A percentile compares a stretch with the other conserved stretches of the same genome.
Evolutionary conservation across 2,329 filamentous ascomycete species (phyloP).

Genomic region (Alternaria longipes): DNA sequence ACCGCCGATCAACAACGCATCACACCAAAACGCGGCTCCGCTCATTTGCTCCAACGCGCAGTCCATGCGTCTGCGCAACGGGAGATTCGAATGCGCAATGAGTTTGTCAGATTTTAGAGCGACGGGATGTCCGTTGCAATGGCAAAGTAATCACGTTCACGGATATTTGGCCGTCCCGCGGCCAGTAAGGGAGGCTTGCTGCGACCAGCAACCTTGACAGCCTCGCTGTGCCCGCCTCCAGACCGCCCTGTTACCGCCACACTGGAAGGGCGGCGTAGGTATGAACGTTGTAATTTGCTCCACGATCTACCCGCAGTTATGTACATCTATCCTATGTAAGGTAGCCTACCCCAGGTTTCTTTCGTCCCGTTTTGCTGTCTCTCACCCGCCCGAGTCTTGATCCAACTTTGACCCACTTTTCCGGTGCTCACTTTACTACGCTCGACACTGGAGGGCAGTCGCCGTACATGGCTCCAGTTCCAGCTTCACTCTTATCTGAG

Average conservation of each 20-base stretch:
- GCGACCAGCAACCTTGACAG: slow-evolving; percentile 26
- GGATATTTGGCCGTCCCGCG: neutral
- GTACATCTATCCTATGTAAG: slow-evolving; percentile 13
- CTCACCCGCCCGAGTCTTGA: neutral
- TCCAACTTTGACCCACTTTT: neutral
- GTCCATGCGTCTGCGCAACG: slow-evolving; percentile 11
- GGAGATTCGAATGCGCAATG: neutral
- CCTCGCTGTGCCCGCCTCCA: slow-evolving; percentile 25
- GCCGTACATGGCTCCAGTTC: slow-evolving; percentile 11
- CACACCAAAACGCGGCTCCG: slow-evolving; percentile 8
- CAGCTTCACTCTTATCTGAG: neutral
- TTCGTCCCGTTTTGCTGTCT: slow-evolving; percentile 2
- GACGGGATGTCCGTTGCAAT: slow-evolving; percentile 6
- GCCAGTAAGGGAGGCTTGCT: slow-evolving; percentile 24
- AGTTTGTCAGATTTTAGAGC: slow-evolving; percentile 5
- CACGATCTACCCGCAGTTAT: slow-evolving; percentile 4
- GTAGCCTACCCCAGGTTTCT: slow-evolving; percentile 7
- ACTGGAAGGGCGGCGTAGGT: slow-evolving; percentile 16
- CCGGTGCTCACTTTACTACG: neutral
- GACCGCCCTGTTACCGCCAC: slow-evolving; percentile 21
- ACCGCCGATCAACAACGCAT: slow-evolving; percentile 20
- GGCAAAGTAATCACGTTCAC: slow-evolving; percentile 1
- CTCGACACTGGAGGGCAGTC: neutral
- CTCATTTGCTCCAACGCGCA: slow-evolving; percentile 21
- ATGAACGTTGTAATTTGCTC: slow-evolving; percentile 7